These are phyloP conservation scores for Dichotomopilus funicola DNA, from an alignment of 2,329 filamentous ascomycete species.

Conservation along the genomic window DNA sequence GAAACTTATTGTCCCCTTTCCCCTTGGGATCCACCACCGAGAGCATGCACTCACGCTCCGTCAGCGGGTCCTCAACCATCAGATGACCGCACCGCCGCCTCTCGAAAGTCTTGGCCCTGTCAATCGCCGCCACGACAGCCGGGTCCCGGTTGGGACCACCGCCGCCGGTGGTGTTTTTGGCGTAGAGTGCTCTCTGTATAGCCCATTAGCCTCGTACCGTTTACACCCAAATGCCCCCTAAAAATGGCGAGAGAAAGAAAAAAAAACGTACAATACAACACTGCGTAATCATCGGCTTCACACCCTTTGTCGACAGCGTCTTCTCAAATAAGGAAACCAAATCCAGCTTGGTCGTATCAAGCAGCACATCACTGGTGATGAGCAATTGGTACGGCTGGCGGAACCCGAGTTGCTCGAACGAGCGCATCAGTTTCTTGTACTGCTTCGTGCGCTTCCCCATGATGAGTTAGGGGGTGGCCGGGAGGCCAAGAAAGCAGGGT, in stretches of 20 bases:
- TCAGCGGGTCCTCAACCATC: constrained; percentile 60
- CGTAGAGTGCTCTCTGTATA: constrained; percentile 58
- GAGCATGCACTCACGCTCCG: constrained; percentile 61
- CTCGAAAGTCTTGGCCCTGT: constrained; percentile 65
- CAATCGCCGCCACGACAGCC: constrained; percentile 65
- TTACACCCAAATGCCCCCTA: neutral
- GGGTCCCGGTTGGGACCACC: constrained; percentile 43
- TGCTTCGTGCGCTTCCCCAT: constrained; percentile 49
- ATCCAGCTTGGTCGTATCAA: constrained; percentile 58
- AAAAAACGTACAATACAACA: constrained; percentile 48
- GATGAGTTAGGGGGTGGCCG: constrained; percentile 17
- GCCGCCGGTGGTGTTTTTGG: constrained; percentile 37
- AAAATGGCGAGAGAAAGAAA: neutral
- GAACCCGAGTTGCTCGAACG: constrained; percentile 50
- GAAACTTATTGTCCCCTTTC: constrained; percentile 65
- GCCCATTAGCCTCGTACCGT: neutral
- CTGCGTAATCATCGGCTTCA: constrained; percentile 42
- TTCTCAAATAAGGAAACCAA: constrained; percentile 22
- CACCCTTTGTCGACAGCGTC: constrained; percentile 22
- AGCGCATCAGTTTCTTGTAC: constrained; percentile 73
- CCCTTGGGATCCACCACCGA: constrained; percentile 70
- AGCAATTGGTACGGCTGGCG: constrained; percentile 91
- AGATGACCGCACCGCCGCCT: constrained; percentile 73
- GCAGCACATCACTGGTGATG: constrained; percentile 79
- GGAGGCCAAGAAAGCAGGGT: neutral